Base-by-base conservation (phyloP, 345 rosid species). In the Noccaea caerulescens region DNA sequence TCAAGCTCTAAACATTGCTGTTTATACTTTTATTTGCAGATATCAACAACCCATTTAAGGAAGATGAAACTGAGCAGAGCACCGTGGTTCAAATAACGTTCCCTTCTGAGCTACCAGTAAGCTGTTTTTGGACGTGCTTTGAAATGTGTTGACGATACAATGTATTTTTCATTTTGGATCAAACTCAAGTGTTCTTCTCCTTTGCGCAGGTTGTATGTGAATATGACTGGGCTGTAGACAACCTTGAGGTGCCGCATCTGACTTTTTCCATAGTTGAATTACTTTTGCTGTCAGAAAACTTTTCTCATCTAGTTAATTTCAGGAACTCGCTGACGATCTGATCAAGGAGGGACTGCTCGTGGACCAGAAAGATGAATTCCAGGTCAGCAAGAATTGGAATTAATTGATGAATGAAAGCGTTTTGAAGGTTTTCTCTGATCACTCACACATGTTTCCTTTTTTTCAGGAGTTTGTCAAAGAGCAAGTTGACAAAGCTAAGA, bases 21-120 rank as follows among this genome's bases (percentile, higher is more conserved):
- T 62, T 61, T 38, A 23, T 13, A 10, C 11, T 9, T 66, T 10
- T 44, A 10, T 69, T 9, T 53, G 66, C 82, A 93, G 97, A 91
- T 79, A 84, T 89, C 64, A 75, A 87, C 73, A 79, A 91, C 45
- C 98, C 98, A 43, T 81, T 86, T 14, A 83, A 85, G 86, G 90
- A 86, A 80, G 93, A 89, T 76, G 90, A 87, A 66, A 60, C 85
- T 76, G 94, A 87, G 57, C 88, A 86, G 76, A 85, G 82, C 65
- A 87, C 98, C 6, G 96, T 65, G 78, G 98, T 89, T 59, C 79
- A 76, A 27, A 89, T 93, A 55, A 75, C 82, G 14, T 93, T 73
- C 71, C 88, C 93, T 47, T 74, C 81, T 20, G 93, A 89, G 68
- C 82, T 85, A 44, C 92, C 88, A 36, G 97, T 93, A 81, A 71